Evolutionary conservation across 768 basidiomycete species (phyloP), one percentile per base, ranked within the genome.

Genomic region (Lactarius vividus): DNA sequence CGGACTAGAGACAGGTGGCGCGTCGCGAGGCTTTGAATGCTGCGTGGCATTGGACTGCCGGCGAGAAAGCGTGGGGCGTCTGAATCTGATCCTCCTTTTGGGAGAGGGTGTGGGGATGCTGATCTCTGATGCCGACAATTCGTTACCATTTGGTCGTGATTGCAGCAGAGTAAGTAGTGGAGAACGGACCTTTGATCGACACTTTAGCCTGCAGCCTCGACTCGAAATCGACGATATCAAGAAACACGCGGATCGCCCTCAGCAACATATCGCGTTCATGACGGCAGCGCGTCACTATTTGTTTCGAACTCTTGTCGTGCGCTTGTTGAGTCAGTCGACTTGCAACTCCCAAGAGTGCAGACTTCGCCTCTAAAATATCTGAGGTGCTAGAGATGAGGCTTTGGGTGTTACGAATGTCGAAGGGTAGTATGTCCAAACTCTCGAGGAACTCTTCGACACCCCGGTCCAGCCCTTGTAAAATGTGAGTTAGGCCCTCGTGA

Each of bases 381-480:
- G 66, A 63, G 35, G 53, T 59, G 7, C 37, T 58, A 10, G 62
- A 55, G 28, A 67, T 59, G 23, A 62, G 59, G 35, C 57, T 49
- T n/a, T 35, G 40, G 52, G 40, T 55, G 53, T 55, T 67, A 10
- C 66, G 61, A 37, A 67, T 52, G 4, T 31, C 62, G 28, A 63
- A 59, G 16, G 66, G 61, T 4, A 67, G 15, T 5, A 11, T 3
- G 2, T 67, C 66, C 33, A 63, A 35, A 15, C 29, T 26, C 23
- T 46, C 62, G 49, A 67, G 40, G 40, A 67, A 67, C 9, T 67
- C 66, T 1, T 67, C 66, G 20, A 67, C 35, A 9, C 66, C 66
- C n/a, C 42, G 42, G 42, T 59, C 61, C 52, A 67, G 15, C 40
- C 66, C 61, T 20, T 46, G 57, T 52, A 67, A 26, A 37, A 63